Conservation (phyloP, 768 basidiomycete genomes). For the Suillus brevipes region DNA sequence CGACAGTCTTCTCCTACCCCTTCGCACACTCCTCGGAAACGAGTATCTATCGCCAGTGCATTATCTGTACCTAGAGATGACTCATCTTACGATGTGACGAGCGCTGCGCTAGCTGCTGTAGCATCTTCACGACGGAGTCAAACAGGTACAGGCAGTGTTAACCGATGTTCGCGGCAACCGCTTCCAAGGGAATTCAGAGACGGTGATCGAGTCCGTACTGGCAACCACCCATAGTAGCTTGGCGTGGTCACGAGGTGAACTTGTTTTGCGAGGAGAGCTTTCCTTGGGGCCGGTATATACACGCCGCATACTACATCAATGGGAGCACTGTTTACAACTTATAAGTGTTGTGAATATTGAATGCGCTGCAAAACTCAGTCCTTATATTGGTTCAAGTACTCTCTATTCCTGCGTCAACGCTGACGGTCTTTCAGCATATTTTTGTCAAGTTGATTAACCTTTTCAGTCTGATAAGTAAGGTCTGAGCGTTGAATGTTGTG, state of each 20-base stretch:
- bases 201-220: conserved; percentile 26
- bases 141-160: conserved; percentile 26
- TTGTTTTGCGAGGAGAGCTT: background rate
- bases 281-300: background rate
- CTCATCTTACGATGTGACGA: conserved; percentile 42
- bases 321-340: too few relatives aligned
- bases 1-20: conserved; percentile 41
- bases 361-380: too few relatives aligned
- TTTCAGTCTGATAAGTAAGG: too few relatives aligned
- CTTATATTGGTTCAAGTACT: too few relatives aligned
- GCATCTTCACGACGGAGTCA: conserved; percentile 57
- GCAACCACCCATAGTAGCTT: background rate
- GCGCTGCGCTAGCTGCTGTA: conserved; percentile 61
- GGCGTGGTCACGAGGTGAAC: background rate
- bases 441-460: too few relatives aligned
- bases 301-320: too few relatives aligned
- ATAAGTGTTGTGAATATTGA: too few relatives aligned
- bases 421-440: too few relatives aligned
- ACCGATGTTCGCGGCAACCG: conserved; percentile 47
- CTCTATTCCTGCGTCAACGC: too few relatives aligned
- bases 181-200: conserved; percentile 51
- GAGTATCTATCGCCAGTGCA: conserved; percentile 38
- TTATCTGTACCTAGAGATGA: conserved; percentile 29
- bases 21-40: conserved; percentile 43
- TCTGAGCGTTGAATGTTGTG: too few relatives aligned